Evolutionary conservation across 202 grass and related monocot genomes (phyloP).

Genomic region (Setaria italica): DNA sequence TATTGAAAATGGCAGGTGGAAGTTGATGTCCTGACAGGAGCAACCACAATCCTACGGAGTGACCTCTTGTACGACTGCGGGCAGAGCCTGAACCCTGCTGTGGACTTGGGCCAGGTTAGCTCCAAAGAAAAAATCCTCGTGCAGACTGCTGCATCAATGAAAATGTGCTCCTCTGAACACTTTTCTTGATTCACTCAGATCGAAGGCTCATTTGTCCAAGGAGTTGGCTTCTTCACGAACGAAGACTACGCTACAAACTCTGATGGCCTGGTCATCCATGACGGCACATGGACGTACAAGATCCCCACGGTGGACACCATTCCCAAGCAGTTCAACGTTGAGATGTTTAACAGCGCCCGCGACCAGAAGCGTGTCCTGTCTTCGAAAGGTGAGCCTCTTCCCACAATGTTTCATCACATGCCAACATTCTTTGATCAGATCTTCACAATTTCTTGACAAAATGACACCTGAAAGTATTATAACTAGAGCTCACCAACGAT

Average conservation of each 20-base stretch:
- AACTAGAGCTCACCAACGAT: background rate
- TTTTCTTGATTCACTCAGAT: slow-evolving; percentile 12
- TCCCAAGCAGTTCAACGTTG: slow-evolving; percentile 69
- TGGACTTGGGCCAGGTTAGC: slow-evolving; percentile 56
- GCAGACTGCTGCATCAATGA: background rate
- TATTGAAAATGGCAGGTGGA: slow-evolving; percentile 47
- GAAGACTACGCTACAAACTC: slow-evolving; percentile 62
- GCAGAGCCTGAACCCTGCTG: slow-evolving; percentile 48
- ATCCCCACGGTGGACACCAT: slow-evolving; percentile 74
- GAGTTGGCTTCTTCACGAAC: slow-evolving; percentile 68
- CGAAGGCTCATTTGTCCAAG: slow-evolving; percentile 79
- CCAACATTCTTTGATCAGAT: background rate
- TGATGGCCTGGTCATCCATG: slow-evolving; percentile 62
- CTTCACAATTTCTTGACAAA: background rate
- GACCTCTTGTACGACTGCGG: slow-evolving; percentile 67
- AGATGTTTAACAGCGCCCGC: slow-evolving; percentile 62
- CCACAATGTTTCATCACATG: background rate
- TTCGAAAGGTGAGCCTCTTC: slow-evolving; percentile 56
- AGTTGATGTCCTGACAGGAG: slow-evolving; percentile 65
- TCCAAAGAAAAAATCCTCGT: background rate
- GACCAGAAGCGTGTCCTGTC: slow-evolving; percentile 68
- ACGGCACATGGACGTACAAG: slow-evolving; percentile 78
- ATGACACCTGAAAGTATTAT: background rate
- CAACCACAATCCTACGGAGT: slow-evolving; percentile 58
- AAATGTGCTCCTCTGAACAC: background rate